Evolutionary conservation across 345 rosid species (phyloP).

Genomic region (Corchorus capsularis): DNA sequence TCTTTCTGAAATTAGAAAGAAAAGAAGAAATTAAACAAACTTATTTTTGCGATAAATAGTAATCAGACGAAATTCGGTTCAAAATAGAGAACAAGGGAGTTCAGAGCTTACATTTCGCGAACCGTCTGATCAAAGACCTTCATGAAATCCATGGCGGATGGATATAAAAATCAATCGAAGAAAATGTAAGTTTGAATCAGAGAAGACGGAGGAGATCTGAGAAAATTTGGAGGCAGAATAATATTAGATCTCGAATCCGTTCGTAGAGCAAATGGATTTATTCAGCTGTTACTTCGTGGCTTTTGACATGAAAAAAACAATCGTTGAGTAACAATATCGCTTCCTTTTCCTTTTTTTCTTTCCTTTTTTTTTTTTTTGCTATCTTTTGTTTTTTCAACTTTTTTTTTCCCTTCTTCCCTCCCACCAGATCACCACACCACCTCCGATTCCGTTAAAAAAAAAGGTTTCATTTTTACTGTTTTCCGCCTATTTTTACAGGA

Average conservation of each 20-base stretch:
- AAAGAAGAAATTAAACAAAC: conserved; percentile 9
- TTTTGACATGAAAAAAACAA: neutral
- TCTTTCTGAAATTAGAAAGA: conserved; percentile 57
- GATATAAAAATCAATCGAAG: neutral
- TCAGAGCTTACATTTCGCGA: conserved; percentile 81
- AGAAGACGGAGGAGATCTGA: conserved; percentile 14
- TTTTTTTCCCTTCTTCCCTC: neutral
- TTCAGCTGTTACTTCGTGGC: neutral
- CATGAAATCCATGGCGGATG: conserved; percentile 91
- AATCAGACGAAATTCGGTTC: conserved; percentile 5
- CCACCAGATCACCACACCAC: neutral
- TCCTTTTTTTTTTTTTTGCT: neutral
- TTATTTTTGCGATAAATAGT: conserved; percentile 3
- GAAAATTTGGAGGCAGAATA: neutral
- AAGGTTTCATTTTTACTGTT: neutral
- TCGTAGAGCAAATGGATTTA: neutral
- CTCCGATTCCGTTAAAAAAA: neutral
- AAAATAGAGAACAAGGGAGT: neutral
- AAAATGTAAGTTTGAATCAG: neutral
- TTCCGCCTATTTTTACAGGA: neutral
- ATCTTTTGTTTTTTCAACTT: neutral
- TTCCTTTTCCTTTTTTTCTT: neutral
- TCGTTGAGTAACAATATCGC: neutral
- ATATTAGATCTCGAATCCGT: conserved; percentile 6
- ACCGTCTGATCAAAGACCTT: conserved; percentile 97